Evolutionary conservation across 2,329 filamentous ascomycete species (phyloP), one percentile per base, ranked within the genome.

Genomic region (Sarocladiaceae sp.): DNA sequence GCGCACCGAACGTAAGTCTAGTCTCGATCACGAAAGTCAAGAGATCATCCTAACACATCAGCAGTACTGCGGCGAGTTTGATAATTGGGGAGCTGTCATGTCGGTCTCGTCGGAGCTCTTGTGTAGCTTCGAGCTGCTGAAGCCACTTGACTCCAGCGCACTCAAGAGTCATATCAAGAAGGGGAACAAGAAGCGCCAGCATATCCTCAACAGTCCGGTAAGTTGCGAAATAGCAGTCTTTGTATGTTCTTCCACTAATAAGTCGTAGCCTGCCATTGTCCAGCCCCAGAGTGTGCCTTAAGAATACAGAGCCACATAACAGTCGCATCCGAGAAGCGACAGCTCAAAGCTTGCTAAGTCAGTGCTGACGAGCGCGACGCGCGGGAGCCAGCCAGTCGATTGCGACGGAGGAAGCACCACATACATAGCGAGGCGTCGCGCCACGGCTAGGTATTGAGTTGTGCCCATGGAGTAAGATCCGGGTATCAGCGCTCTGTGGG

Each of bases 161-260:
- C 77, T 99, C 56, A 99, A 99, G 80, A 97, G 87, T 61, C 94
- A 99, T 66, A 99, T 99, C 71, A 99, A 99, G 77, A 97, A 97
- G 76, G 92, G 92, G 56, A 82, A 92, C 55, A 96, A 92, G 72
- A 95, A 95, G 77, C 82, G 93, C 56, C 90, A 96, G 70, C 93
- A 86, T 71, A 95, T 96, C 82, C 79, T 97, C 55, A 97, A 96
- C 78, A 96, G 91, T 76, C 93, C 93, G 66, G 90, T 95, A 84
- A 74, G 90, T 86, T 48, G 23, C 18, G 7, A 2, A 8, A 25
- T 39, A 6, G 18, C 37, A 33, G 31, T 10, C 20, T 29, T 35
- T 4, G 5, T 33, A 12, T 17, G 18, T 20, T 18, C 3, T 10
- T 26, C 23, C 31, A 15, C 36, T 55, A 50, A 57, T 50, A 55